phyloP scores from a whole-genome alignment of 371 early-diverging fungal genomes.

The Coemansia sp. region DNA sequence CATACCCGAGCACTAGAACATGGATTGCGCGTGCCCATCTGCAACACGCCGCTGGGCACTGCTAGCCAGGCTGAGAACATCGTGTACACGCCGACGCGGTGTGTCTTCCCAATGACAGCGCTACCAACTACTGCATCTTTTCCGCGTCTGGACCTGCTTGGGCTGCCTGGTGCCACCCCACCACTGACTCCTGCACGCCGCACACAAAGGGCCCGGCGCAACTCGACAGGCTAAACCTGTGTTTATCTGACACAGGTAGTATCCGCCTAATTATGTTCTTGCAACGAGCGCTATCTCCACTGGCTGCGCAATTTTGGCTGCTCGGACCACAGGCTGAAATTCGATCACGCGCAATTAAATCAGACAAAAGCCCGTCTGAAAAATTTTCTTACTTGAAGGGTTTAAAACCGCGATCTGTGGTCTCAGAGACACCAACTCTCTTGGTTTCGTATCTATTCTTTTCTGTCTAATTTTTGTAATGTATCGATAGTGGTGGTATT shows the following conservation, averaged over 20 bases:
- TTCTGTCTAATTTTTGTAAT: neutral
- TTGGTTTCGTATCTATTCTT: neutral
- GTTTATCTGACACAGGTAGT: neutral
- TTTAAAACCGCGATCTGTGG: neutral
- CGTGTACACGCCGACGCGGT: neutral
- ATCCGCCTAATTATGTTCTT: neutral
- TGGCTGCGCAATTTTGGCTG: neutral
- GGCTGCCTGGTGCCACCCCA: neutral
- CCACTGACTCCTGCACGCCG: slow-evolving; percentile 19
- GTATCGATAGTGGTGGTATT: neutral
- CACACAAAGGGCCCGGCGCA: slow-evolving; percentile 23
- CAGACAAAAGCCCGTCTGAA: neutral
- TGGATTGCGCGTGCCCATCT: slow-evolving; percentile 43
- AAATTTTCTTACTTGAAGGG: neutral
- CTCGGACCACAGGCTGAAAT: neutral
- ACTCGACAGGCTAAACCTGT: slow-evolving; percentile 15
- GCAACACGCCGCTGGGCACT: slow-evolving; percentile 38
- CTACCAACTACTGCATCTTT: slow-evolving; percentile 5
- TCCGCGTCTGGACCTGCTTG: slow-evolving; percentile 8
- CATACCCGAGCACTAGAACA: slow-evolving; percentile 44
- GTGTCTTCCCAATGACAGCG: slow-evolving; percentile 11
- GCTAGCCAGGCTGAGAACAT: slow-evolving; percentile 34
- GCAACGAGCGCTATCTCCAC: neutral
- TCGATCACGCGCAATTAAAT: neutral
- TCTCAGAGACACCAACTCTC: neutral